Evolutionary conservation across 2,329 filamentous ascomycete species (phyloP), one percentile per base, ranked within the genome.

Genomic region (Leptodontidium sp.): DNA sequence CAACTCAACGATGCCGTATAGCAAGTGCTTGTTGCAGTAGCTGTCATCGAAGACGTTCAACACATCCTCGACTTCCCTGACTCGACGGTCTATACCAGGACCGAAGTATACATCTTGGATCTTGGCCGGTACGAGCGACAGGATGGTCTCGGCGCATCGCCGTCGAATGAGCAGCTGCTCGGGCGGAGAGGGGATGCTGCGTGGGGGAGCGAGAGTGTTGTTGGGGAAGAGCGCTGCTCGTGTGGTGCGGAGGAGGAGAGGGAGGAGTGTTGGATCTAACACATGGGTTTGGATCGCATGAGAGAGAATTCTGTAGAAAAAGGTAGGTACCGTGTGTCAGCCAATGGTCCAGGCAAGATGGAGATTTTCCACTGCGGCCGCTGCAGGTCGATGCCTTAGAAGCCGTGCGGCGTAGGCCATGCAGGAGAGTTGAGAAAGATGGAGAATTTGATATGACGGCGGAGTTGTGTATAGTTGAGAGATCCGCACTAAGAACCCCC

Each of bases 1-100:
- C 68, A 95, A 81, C 81, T 99, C 96, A 43, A 98, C 82, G 59
- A 96, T 84, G 55, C 88, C 85, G 77, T 97, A 97, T 74, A 97
- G 83, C 40, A 98, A 83, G 81, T 98, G 94, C 82, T 94, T 97
- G 81, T 99, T 99, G 81, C 94, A 91, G 81, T 97, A 97, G 63
- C 87, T 84, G 80, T 98, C 94, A 17, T 87, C 88, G 73, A 97
- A 90, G 47, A 94, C 84, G 75, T 91, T 88, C 58, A 98, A 84
- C 57, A 94, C 83, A 70, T 82, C 81, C 64, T 87, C 82, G 26
- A 85, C 82, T 64, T 82, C 77, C 49, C 61, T 66, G 17, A 75
- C 66, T 40, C 71, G 72, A 32, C 66, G 67, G 43, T 75, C 78
- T 59, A 81, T 77, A 84, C 86, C 74, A 85, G 75, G 75, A 15